Evolutionary conservation across 805 yeast species (phyloP).

Genomic region (Candida gorgasii): DNA sequence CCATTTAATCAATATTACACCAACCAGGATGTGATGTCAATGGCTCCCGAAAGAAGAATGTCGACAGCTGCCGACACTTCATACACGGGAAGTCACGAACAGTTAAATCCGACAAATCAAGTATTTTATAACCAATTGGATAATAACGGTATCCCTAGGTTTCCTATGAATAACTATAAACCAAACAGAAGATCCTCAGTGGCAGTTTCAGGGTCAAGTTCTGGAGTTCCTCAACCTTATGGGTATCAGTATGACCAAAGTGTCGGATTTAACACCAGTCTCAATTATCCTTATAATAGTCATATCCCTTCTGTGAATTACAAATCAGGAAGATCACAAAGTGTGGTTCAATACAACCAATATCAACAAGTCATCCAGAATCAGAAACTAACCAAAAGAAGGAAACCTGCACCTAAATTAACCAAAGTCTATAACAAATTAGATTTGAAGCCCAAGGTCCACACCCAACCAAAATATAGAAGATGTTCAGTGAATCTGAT

Average conservation of each 20-base stretch:
- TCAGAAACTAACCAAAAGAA: slow-evolving; percentile 21
- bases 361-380: slow-evolving; percentile 29
- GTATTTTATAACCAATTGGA: slow-evolving; percentile 5
- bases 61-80: slow-evolving; percentile 16
- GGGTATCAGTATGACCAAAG: background rate
- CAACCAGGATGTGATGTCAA: slow-evolving; percentile 35
- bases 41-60: slow-evolving; percentile 19
- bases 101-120: slow-evolving; percentile 1
- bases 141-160: background rate
- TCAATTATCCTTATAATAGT: slow-evolving; percentile 2
- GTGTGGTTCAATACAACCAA: slow-evolving; percentile 35
- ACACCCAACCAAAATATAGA: slow-evolving; percentile 67
- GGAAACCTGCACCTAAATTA: slow-evolving; percentile 50
- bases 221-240: slow-evolving; percentile 13
- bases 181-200: slow-evolving; percentile 16
- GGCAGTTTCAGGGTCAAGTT: slow-evolving; percentile 12
- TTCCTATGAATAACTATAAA: slow-evolving; percentile 1
- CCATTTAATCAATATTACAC: slow-evolving; percentile 46
- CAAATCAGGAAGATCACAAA: slow-evolving; percentile 25
- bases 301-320: slow-evolving; percentile 3
- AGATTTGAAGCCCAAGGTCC: slow-evolving; percentile 63
- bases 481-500: slow-evolving; percentile 65
- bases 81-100: background rate
- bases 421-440: slow-evolving; percentile 37
- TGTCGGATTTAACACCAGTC: background rate